phyloP scores from a whole-genome alignment of 2,329 filamentous ascomycete species.

The Aciculosporium take region DNA sequence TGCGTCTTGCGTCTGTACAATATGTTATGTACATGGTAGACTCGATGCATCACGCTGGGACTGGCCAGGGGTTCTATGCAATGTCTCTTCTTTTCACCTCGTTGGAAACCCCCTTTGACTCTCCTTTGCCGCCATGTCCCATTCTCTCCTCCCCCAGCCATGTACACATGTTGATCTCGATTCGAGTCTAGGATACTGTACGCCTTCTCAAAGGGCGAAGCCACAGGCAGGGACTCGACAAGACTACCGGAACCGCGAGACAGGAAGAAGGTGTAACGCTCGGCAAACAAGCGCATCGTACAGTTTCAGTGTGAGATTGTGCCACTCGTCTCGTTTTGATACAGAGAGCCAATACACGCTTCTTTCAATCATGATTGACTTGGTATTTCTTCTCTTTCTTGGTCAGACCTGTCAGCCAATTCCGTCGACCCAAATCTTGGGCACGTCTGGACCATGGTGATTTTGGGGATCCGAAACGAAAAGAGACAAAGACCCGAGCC shows the following conservation, averaged over 20 bases:
- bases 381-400: background rate
- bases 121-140: background rate
- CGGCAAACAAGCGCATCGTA: constrained; percentile 2
- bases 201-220: background rate
- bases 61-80: background rate
- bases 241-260: background rate
- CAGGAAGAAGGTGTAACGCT: background rate
- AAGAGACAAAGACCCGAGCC: background rate
- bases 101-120: background rate
- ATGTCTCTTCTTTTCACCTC: background rate
- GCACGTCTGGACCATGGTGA: no score
- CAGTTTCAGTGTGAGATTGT: constrained; percentile 1
- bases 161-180: no score
- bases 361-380: no score
- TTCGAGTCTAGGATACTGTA: no score
- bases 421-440: background rate
- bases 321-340: background rate
- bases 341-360: background rate
- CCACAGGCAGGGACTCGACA: background rate
- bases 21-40: no score
- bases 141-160: background rate
- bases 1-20: background rate
- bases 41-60: background rate
- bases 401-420: background rate
- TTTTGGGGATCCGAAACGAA: background rate